Evolutionary conservation across 2,329 filamentous ascomycete genomes (phyloP).

Genomic region (Cladosporium sp.): DNA sequence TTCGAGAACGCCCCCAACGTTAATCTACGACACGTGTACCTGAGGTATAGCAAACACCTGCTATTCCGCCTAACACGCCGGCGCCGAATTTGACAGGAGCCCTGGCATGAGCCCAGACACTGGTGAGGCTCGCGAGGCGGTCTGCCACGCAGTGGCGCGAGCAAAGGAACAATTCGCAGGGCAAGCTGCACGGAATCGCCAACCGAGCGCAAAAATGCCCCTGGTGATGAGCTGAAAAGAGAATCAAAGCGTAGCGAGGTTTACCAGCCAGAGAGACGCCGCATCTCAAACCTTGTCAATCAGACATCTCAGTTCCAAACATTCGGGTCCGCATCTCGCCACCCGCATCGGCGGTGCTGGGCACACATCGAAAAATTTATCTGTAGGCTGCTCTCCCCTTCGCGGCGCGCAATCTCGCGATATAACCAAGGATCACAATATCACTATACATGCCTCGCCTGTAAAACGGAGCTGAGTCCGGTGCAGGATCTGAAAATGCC

Average conservation of each 20-base stretch:
- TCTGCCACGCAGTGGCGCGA: neutral
- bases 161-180: neutral
- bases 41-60: neutral
- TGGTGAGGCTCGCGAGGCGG: neutral
- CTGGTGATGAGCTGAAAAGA: neutral
- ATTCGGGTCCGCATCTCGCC: neutral
- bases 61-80: neutral
- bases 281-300: neutral
- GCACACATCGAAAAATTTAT: neutral
- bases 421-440: neutral
- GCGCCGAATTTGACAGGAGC: constrained; percentile 6
- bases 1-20: constrained; percentile 12
- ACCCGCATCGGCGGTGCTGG: neutral
- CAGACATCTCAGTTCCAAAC: neutral
- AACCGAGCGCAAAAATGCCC: neutral
- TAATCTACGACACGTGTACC: constrained; percentile 12
- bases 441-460: neutral
- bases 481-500: neutral
- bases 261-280: neutral
- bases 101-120: neutral
- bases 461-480: neutral
- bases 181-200: neutral
- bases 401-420: neutral
- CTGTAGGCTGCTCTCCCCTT: neutral
- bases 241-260: neutral